Conservation (phyloP, 1,284 basidiomycete genomes). For the Puccinia triticina region DNA sequence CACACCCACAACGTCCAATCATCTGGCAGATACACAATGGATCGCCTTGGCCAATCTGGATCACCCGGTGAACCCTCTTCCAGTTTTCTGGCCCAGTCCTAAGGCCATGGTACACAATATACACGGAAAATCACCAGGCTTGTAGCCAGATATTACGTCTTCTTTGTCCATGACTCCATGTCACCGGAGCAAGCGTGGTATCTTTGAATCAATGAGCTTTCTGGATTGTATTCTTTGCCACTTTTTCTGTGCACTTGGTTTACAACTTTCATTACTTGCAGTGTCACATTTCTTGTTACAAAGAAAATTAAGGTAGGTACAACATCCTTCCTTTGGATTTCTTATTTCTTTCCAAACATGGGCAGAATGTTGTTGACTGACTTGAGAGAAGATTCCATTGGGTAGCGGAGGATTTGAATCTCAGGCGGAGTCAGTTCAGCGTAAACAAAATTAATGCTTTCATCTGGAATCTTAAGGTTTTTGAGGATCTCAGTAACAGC, state of each 20-base stretch:
- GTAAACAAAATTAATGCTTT: background rate
- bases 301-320: conserved; percentile 1
- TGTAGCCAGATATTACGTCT: background rate
- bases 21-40: too few species aligned
- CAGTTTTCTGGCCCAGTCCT: too few species aligned
- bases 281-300: background rate
- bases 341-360: background rate
- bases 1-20: too few species aligned
- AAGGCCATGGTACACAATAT: background rate
- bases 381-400: too few species aligned
- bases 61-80: too few species aligned
- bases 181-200: background rate
- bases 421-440: background rate
- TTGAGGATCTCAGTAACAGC: background rate
- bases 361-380: too few species aligned
- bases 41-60: too few species aligned
- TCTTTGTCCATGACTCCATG: background rate
- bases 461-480: background rate
- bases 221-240: background rate
- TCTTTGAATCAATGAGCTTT: background rate
- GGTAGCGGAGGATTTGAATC: too few species aligned
- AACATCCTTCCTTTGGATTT: background rate
- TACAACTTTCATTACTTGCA: background rate
- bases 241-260: background rate
- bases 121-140: background rate